phyloP scores from a whole-genome alignment of 805 yeast species.

The Lachancea thermotolerans region DNA sequence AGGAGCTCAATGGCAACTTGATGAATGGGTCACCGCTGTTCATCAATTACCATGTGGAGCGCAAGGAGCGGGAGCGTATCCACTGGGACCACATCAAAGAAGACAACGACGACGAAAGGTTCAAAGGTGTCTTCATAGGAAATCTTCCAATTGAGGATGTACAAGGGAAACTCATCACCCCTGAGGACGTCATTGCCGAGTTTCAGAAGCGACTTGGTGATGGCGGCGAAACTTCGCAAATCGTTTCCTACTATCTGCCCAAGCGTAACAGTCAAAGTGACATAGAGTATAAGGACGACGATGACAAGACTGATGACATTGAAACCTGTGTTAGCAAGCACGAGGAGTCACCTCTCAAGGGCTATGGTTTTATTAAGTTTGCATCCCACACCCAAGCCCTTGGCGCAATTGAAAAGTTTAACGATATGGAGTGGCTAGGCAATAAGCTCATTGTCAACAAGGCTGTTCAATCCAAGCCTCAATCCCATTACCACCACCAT shows the following conservation, averaged over 20 bases:
- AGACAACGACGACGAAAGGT: conserved; percentile 41
- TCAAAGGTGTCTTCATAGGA: conserved; percentile 48
- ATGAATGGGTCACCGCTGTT: conserved; percentile 32
- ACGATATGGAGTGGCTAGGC: conserved; percentile 35
- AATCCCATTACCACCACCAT: conserved; percentile 9
- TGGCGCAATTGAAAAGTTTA: conserved; percentile 42
- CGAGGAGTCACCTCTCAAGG: conserved; percentile 26
- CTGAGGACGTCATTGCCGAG: conserved; percentile 29
- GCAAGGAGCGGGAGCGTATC: conserved; percentile 47
- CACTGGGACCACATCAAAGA: conserved; percentile 33
- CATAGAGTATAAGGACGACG: conserved; percentile 10
- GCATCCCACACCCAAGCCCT: conserved; percentile 43
- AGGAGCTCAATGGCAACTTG: conserved; percentile 41
- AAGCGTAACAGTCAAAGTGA: conserved; percentile 15
- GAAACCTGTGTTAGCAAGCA: conserved; percentile 9
- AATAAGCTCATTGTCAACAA: conserved; percentile 31
- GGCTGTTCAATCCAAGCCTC: conserved; percentile 29
- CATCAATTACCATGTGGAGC: conserved; percentile 59
- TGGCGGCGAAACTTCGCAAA: conserved; percentile 15
- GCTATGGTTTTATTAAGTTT: conserved; percentile 52
- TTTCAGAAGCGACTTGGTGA: conserved; percentile 46
- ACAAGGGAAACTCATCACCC: conserved; percentile 28
- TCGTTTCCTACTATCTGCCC: conserved; percentile 29
- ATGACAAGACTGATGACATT: conserved; percentile 6
- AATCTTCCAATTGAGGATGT: conserved; percentile 40